These are phyloP conservation scores for Kazachstania viticola DNA, from an alignment of 805 yeast species.

Conservation along the genomic window DNA sequence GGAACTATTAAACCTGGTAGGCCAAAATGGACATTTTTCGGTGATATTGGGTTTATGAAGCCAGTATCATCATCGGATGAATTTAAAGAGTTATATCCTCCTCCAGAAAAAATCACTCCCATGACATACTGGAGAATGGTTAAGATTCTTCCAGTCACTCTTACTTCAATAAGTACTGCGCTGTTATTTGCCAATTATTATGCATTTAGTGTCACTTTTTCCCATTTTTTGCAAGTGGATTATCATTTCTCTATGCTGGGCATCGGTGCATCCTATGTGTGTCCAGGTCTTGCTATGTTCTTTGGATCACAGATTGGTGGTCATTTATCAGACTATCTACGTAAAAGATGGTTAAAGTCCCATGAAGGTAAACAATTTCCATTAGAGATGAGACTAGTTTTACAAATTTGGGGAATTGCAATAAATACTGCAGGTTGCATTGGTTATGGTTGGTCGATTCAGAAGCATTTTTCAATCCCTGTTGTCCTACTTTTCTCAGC, in stretches of 20 bases:
- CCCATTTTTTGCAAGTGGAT: conserved; percentile 29
- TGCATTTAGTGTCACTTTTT: conserved; percentile 39
- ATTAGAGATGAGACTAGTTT: conserved; percentile 32
- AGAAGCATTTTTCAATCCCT: conserved; percentile 29
- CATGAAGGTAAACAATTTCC: conserved; percentile 30
- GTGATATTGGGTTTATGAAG: conserved; percentile 19
- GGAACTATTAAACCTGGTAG: not conserved
- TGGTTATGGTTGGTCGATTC: conserved; percentile 43
- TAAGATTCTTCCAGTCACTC: conserved; percentile 32
- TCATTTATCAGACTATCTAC: conserved; percentile 32
- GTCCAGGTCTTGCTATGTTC: conserved; percentile 41
- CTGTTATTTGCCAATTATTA: conserved; percentile 44
- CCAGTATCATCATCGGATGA: conserved; percentile 15
- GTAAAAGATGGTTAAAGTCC: conserved; percentile 21
- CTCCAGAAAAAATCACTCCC: conserved; percentile 36
- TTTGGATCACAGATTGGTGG: conserved; percentile 41
- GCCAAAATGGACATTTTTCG: conserved; percentile 8
- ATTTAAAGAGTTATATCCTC: conserved; percentile 27
- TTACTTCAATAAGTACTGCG: conserved; percentile 38
- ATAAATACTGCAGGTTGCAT: conserved; percentile 35
- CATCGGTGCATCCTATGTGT: conserved; percentile 36
- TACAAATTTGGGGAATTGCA: conserved; percentile 35
- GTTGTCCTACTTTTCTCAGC: conserved; percentile 34
- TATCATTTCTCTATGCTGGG: conserved; percentile 29
- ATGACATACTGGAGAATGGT: conserved; percentile 29